phyloP scores from a whole-genome alignment of 2,329 filamentous ascomycete genomes.

The Thielaviopsis musarum region DNA sequence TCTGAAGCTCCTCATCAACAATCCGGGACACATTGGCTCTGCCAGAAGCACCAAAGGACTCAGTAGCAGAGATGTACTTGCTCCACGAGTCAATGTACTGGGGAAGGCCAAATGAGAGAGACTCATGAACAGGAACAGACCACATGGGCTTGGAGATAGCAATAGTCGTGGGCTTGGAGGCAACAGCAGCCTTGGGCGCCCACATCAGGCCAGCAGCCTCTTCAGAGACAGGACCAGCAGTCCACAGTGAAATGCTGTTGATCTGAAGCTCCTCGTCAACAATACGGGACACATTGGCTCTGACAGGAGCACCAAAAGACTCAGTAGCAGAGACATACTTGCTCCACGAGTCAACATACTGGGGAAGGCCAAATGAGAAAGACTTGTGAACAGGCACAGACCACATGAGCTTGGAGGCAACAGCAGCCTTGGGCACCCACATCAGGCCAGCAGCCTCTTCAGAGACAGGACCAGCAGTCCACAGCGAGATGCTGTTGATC shows the following conservation, averaged over 20 bases:
- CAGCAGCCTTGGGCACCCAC: background rate
- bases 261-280: constrained; percentile 5
- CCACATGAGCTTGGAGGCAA: background rate
- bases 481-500: constrained; percentile 1
- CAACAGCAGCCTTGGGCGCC: background rate
- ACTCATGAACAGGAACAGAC: background rate
- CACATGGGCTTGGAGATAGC: background rate
- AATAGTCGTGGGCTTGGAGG: background rate
- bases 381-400: background rate
- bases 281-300: background rate
- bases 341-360: constrained; percentile 4
- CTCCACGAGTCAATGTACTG: constrained; percentile 5
- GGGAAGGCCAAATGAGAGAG: background rate
- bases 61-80: constrained; percentile 5
- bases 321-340: constrained; percentile 7
- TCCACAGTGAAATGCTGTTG: background rate
- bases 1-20: constrained; percentile 3
- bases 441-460: background rate
- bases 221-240: background rate
- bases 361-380: background rate
- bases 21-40: background rate
- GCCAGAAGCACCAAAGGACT: background rate
- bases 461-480: background rate
- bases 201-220: background rate
- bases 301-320: background rate